Conservation (phyloP, 2,329 filamentous ascomycete genomes). For the Xylaria sp. region DNA sequence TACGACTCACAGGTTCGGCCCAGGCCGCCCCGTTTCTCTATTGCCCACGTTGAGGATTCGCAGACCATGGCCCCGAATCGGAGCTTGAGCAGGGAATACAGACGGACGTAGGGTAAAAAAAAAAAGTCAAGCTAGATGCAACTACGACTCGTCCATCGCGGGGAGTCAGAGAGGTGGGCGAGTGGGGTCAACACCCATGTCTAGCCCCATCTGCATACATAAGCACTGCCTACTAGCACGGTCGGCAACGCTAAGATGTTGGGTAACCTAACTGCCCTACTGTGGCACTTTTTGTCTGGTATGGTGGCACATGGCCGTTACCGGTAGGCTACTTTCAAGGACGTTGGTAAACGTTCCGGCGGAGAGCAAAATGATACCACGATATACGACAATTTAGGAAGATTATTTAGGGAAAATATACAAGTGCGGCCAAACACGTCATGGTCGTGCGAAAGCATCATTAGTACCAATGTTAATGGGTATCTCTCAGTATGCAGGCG, state of each 20-base stretch:
- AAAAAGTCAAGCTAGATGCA: neutral
- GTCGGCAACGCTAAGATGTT: too few relatives aligned
- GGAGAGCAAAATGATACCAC: too few relatives aligned
- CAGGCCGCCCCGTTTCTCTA: conserved; percentile 33
- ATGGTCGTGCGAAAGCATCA: conserved; percentile 11
- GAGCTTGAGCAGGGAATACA: conserved; percentile 30
- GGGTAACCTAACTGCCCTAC: too few relatives aligned
- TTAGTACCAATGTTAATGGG: conserved; percentile 26
- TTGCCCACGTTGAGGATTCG: conserved; percentile 14
- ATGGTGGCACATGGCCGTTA: too few relatives aligned
- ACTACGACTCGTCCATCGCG: conserved; percentile 32
- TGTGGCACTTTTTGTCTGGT: too few relatives aligned
- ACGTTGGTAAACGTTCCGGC: too few relatives aligned
- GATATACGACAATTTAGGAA: too few relatives aligned
- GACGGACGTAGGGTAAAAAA: conserved; percentile 14
- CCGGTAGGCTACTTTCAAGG: too few relatives aligned
- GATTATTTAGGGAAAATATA: neutral
- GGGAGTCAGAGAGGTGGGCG: conserved; percentile 29
- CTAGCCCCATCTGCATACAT: neutral
- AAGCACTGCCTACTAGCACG: too few relatives aligned
- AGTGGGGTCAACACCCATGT: neutral
- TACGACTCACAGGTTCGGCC: conserved; percentile 25
- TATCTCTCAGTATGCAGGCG: conserved; percentile 33
- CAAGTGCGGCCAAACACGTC: neutral
- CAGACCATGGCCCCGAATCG: conserved; percentile 32